These are phyloP conservation scores for Blastobotrys proliferans DNA, from an alignment of 1,139 yeast genomes.

Conservation along the genomic window DNA sequence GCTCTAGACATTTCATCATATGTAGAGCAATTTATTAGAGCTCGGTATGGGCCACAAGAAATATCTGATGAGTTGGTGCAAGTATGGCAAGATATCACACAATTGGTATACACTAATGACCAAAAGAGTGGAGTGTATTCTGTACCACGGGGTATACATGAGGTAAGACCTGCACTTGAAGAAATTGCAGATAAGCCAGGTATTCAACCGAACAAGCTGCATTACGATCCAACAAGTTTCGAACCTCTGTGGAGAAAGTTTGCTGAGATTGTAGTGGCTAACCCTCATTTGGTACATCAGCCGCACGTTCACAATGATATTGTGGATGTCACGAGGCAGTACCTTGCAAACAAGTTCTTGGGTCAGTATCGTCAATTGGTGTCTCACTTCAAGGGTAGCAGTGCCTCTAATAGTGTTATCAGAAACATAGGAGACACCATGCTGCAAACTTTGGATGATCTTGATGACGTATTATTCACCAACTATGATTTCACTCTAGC, in stretches of 20 bases:
- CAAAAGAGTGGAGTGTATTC: constrained; percentile 15
- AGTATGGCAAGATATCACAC: constrained; percentile 17
- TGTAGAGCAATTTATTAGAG: constrained; percentile 12
- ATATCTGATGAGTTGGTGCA: constrained; percentile 11
- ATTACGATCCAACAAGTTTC: constrained; percentile 15
- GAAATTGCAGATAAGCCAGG: constrained; percentile 16
- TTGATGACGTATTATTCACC: constrained; percentile 18
- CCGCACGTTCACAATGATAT: constrained; percentile 19
- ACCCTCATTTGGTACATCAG: constrained; percentile 8
- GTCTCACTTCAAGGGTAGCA: neutral
- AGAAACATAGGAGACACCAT: constrained; percentile 7
- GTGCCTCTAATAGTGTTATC: neutral
- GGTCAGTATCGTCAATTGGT: constrained; percentile 14
- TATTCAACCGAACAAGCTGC: constrained; percentile 15
- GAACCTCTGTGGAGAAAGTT: constrained; percentile 14
- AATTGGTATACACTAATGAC: constrained; percentile 19
- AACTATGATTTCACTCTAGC: constrained; percentile 15
- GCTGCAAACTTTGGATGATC: constrained; percentile 12
- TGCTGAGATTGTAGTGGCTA: constrained; percentile 8
- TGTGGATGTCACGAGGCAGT: constrained; percentile 20
- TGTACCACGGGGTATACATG: constrained; percentile 17
- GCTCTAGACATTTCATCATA: constrained; percentile 15
- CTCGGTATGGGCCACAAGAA: constrained; percentile 18
- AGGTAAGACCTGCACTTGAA: constrained; percentile 16
- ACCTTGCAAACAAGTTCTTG: constrained; percentile 17